Evolutionary conservation across 768 basidiomycete species (phyloP).

Genomic region (Russula vinacea): DNA sequence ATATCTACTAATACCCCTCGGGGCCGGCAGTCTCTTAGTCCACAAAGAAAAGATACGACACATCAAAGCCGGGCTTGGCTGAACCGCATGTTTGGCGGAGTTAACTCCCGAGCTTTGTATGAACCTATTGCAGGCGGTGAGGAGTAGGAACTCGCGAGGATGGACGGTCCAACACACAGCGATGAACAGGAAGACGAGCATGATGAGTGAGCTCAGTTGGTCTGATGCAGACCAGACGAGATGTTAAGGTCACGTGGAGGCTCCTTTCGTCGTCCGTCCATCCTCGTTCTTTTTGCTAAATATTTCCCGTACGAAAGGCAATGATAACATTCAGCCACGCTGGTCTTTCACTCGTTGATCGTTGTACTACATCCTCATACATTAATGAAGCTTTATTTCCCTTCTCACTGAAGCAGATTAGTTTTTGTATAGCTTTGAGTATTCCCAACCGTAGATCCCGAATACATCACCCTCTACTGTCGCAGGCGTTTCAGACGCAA

Average conservation of each 20-base stretch:
- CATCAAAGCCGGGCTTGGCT: constrained; percentile 46
- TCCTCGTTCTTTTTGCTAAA: constrained; percentile 17
- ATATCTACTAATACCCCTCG: constrained; percentile 42
- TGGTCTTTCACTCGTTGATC: constrained; percentile 7
- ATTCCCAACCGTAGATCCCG: not conserved
- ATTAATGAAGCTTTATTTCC: not conserved
- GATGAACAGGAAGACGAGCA: constrained; percentile 34
- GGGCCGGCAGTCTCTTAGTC: constrained; percentile 39
- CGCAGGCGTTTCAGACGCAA: not conserved
- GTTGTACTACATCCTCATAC: not conserved
- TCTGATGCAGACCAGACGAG: constrained; percentile 3
- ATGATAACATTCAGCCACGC: not conserved
- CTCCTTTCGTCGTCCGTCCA: constrained; percentile 22
- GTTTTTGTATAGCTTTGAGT: not conserved
- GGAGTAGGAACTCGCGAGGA: constrained; percentile 59
- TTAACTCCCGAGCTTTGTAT: constrained; percentile 42
- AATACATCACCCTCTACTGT: not conserved
- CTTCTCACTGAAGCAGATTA: not conserved
- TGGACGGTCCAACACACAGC: constrained; percentile 39
- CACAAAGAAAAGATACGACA: constrained; percentile 32
- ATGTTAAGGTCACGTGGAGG: constrained; percentile 1
- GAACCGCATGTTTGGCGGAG: constrained; percentile 46
- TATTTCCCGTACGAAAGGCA: constrained; percentile 8
- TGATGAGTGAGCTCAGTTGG: constrained; percentile 14
- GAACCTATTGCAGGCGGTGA: constrained; percentile 47